Evolutionary conservation across 495 filamentous ascomycete genomes (phyloP), one percentile per base, ranked within the genome.

Genomic region (Bombardia bombarda): DNA sequence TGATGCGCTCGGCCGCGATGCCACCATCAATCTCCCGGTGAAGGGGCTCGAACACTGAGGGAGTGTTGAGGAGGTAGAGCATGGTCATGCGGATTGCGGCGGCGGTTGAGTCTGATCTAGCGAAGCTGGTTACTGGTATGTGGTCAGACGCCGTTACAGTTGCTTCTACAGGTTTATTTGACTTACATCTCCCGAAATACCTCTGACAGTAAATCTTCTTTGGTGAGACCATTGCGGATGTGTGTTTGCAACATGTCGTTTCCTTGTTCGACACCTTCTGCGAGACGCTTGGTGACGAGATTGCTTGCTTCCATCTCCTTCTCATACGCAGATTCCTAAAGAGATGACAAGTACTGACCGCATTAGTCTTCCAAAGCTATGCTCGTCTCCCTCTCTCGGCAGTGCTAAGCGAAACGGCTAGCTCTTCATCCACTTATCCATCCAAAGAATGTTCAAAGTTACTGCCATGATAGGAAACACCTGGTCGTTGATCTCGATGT

Each of bases 71-170:
- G 20, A 84, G 55, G 45, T 73, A 70, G 18, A 70, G 50, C 36
- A 84, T 56, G 25, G 76, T 62, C 2, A 68, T 70, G 32, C 70
- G 69, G 49, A 84, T 68, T 8, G 73, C 66, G 0, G 75, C 76
- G 0, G 76, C 72, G 0, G 75, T 79, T 13, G 80, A 81, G 45
- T 86, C 82, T 4, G 78, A 73, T 13, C 79, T 80, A 1, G 80
- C 82, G 4, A 82, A 62, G 32, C 73, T 66, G 24, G 5, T 13
- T 6, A 32, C n/a, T n/a, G n/a, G n/a, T n/a, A n/a, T n/a, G n/a
- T n/a, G n/a, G n/a, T n/a, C n/a, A n/a, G n/a, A n/a, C n/a, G n/a
- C n/a, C n/a, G n/a, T n/a, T n/a, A n/a, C n/a, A n/a, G n/a, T n/a
- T n/a, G n/a, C n/a, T n/a, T n/a, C n/a, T n/a, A n/a, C n/a, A n/a